Evolutionary conservation across 345 rosid species (phyloP).

Genomic region (Excoecaria cochinchinensis): DNA sequence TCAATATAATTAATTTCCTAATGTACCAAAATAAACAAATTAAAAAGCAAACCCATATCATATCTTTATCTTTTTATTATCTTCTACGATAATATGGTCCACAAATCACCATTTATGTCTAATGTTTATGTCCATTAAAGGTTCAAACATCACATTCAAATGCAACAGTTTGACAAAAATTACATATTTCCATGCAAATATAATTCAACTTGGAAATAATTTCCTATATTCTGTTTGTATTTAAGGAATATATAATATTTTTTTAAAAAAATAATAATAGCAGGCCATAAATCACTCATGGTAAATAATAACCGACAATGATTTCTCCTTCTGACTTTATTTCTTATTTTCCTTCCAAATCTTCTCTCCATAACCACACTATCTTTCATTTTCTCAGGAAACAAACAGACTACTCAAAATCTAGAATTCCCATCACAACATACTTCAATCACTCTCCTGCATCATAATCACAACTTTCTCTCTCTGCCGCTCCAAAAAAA

Average conservation of each 20-base stretch:
- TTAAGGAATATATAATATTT: background rate
- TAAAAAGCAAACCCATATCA: no score
- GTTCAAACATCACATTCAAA: background rate
- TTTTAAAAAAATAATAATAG: background rate
- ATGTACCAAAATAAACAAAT: no score
- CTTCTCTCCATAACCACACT: background rate
- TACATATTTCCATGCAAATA: background rate
- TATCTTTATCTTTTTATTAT: no score
- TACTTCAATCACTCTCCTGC: background rate
- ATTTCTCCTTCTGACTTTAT: conserved; percentile 17
- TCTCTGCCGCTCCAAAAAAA: conserved; percentile 2
- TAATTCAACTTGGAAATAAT: background rate
- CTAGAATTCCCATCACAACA: conserved; percentile 12
- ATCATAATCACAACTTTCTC: conserved; percentile 10
- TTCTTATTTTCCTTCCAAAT: conserved; percentile 18
- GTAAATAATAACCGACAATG: conserved; percentile 20
- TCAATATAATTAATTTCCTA: no score
- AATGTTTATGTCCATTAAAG: background rate
- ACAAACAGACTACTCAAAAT: conserved; percentile 29
- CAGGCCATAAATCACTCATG: conserved; percentile 30
- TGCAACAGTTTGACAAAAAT: background rate
- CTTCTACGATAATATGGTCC: no score
- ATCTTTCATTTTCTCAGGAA: conserved; percentile 27
- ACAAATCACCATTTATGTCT: no score
- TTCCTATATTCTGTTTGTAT: background rate